A percentile compares a stretch with the other conserved stretches of the same genome.
Evolutionary conservation across 305 asterid genomes (phyloP).

Genomic region (Fraxinus xanthoxyloides): DNA sequence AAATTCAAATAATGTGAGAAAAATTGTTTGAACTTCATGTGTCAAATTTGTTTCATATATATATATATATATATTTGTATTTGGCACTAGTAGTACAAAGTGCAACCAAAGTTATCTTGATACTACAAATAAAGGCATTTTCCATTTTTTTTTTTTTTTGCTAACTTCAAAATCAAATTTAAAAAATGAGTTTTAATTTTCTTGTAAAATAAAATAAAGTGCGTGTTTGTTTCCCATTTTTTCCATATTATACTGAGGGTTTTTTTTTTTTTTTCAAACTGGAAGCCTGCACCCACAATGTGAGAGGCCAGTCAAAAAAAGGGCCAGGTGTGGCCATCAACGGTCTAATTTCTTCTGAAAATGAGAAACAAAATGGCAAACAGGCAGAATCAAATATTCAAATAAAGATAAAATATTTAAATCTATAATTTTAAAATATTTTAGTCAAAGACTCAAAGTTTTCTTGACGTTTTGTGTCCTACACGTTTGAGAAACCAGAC

Average conservation of each 20-base stretch:
- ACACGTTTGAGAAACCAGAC: neutral
- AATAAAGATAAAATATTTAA: neutral
- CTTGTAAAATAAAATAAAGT: neutral
- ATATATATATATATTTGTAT: neutral
- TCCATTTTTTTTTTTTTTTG: neutral
- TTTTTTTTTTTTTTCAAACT: too few species aligned
- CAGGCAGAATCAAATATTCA: neutral
- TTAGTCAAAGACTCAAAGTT: neutral
- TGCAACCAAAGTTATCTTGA: neutral
- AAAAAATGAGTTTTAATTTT: neutral
- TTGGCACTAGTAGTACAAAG: neutral
- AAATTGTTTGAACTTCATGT: neutral
- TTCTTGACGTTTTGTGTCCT: neutral
- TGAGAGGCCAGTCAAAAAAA: neutral
- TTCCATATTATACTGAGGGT: neutral
- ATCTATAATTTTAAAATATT: neutral
- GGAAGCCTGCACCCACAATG: neutral
- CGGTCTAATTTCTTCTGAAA: neutral
- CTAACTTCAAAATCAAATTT: neutral
- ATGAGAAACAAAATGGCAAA: neutral
- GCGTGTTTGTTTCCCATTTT: neutral
- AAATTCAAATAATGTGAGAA: neutral
- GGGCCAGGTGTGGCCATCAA: neutral
- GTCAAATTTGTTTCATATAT: neutral
- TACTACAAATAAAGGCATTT: neutral